Base-by-base conservation (phyloP, 23 red algal genomes). In the Pyropia haitanensis region DNA sequence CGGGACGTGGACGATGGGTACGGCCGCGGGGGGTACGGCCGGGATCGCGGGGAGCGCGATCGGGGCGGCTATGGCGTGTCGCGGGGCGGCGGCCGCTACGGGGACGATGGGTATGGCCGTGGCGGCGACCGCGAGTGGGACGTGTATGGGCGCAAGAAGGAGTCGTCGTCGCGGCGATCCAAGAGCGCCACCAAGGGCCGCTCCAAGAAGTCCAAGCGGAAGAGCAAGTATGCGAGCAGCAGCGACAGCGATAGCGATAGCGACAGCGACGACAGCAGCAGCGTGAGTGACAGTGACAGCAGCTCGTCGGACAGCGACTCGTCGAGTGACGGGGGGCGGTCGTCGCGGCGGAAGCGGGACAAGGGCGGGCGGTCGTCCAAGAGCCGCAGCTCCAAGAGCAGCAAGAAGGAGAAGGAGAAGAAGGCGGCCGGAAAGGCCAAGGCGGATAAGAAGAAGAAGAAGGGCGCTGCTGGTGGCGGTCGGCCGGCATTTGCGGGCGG, bases 141-240 rank as follows among this genome's bases (percentile, higher is more conserved):
- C 30, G 72, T 69, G 26, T 76, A 76, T 53, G 73, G 73, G 71
- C 75, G 76, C 60, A 83, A 72, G 22, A 86, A 75, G 63, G 76
- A 87, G 55, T 57, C 32, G 14, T 77, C 71, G 14, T 54, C 61
- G 4, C 60, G 71, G 24, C 81, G 71, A 54, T 31, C 65, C 22
- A 71, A 64, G 49, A 39, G 39, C 30, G 72, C 67, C 21, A 76
- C 68, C 63, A 83, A 83, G 71, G 76, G 76, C 50, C 72, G 72
- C 17, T 76, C 70, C 63, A 87, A 87, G 55, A 39, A 19, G 14
- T 77, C 71, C 1, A 87, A 83, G 79, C 76, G 71, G 54, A 87
- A 73, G 50, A 57, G 56, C 27, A 60, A 61, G 62, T 67, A 67
- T 49, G 81, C 60, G 6, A 64, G 76, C 14, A 55, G 60, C 17